Evolutionary conservation across 192 early-diverging fungal species (phyloP), one percentile per base, ranked within the genome.

Genomic region (Coemansia umbellata): DNA sequence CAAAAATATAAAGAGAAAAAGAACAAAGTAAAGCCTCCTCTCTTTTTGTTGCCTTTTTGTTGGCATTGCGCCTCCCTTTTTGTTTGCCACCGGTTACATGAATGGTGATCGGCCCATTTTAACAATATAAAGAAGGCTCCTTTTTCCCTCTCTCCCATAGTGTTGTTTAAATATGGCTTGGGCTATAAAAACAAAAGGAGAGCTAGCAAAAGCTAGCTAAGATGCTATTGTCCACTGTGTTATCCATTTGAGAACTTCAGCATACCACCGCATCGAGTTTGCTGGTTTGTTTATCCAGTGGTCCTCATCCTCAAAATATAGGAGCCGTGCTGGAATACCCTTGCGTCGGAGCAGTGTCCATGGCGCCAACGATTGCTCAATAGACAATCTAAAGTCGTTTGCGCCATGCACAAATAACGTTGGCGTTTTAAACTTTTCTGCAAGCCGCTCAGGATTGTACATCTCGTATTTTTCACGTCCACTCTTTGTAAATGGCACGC

Each of bases 281-380:
- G 78, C 84, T 31, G 83, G 73, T 53, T 90, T 87, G 53, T 80
- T 74, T 18, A 87, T 83, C 84, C 84, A 83, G 66, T 84, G 81
- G 69, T 80, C 81, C 60, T 91, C 89, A 58, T 88, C 85, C 15
- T 83, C 83, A 65, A 92, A 92, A 51, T 88, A 87, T 31, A 92
- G 44, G 6, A 91, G 64, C 3, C 82, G 75, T 0, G 86, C 80
- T 27, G 82, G 82, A 17, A 91, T 79, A 26, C 83, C 82, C 39
- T 78, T 79, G 26, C 88, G 82, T 53, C 88, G 87, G 19, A 92
- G 67, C 32, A 87, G 81, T 1, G 91, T 84, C 66, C 90, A 92
- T 2, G 85, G 74, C 9, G 83, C 58, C 22, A 92, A 54, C 6
- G 86, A 88, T 63, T 92, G 84, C 26, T 77, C 81, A 17, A 84